Evolutionary conservation across 73 alveolate species (phyloP).

Genomic region (Symbiodinium natans): DNA sequence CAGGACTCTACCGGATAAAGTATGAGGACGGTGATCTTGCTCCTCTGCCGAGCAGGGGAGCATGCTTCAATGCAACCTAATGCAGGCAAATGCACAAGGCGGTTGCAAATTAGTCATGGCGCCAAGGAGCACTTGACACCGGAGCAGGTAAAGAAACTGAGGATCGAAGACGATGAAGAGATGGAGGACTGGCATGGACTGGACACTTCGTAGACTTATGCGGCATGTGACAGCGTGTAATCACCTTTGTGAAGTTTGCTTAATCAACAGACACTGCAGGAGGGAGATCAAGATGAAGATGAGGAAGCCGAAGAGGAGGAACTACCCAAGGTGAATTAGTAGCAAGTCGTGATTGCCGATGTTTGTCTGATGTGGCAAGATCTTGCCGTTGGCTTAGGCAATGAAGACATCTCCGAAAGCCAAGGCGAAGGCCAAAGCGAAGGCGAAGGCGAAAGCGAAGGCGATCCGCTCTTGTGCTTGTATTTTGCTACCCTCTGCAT

Average conservation of each 20-base stretch:
- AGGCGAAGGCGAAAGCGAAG: conserved; percentile 41
- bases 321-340: not conserved
- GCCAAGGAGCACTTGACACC: conserved; percentile 66
- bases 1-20: conserved; percentile 62
- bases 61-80: not conserved
- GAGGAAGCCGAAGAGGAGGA: not conserved
- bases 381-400: not conserved
- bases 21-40: conserved; percentile 59
- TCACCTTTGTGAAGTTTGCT: too few species aligned
- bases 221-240: not conserved
- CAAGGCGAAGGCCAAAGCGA: conserved; percentile 24
- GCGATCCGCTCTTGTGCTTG: not conserved
- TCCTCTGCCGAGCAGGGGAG: not conserved
- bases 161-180: not conserved
- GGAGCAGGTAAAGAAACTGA: conserved; percentile 62
- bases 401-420: conserved; percentile 14
- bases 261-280: not conserved
- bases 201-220: not conserved
- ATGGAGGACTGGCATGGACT: not conserved
- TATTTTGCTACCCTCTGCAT: not conserved
- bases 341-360: not conserved
- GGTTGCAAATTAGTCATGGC: not conserved
- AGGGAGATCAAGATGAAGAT: not conserved
- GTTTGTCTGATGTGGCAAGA: not conserved
- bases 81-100: not conserved